These are phyloP conservation scores for Jasminum sambac DNA, from an alignment of 257 asterid species.

Conservation along the genomic window DNA sequence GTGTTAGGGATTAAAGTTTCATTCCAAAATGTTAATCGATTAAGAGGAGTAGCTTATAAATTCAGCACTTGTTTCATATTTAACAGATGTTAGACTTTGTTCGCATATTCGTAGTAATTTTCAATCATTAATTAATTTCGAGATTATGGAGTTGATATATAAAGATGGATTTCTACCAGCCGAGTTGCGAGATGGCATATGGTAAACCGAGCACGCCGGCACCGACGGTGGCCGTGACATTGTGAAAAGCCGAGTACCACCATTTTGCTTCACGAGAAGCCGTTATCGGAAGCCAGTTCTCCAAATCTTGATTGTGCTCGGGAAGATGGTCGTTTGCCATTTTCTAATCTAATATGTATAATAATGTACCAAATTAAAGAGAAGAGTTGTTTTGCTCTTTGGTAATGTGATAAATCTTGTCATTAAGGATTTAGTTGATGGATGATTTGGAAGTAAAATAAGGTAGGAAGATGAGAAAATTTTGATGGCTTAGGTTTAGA, in stretches of 20 bases:
- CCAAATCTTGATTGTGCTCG: constrained; percentile 20
- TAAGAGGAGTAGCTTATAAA: no score
- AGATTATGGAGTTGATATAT: no score
- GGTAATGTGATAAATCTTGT: neutral
- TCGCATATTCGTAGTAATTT: no score
- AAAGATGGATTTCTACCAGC: constrained; percentile 28
- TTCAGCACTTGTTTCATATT: no score
- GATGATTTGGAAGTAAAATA: neutral
- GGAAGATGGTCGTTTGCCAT: neutral
- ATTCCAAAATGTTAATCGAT: no score
- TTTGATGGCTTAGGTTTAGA: neutral
- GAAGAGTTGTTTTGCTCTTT: neutral
- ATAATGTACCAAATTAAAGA: neutral
- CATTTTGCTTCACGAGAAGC: constrained; percentile 45
- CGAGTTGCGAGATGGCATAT: constrained; percentile 33
- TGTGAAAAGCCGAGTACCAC: constrained; percentile 43
- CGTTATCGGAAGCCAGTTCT: constrained; percentile 38
- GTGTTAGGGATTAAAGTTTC: no score
- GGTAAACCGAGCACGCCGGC: constrained; percentile 46
- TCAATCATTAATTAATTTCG: no score
- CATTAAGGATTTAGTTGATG: neutral
- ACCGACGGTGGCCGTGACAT: constrained; percentile 41
- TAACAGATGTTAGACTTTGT: no score
- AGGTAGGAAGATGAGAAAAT: neutral
- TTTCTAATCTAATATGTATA: neutral